Evolutionary conservation across 2,329 filamentous ascomycete genomes (phyloP).

Genomic region (Aureobasidium sp.): DNA sequence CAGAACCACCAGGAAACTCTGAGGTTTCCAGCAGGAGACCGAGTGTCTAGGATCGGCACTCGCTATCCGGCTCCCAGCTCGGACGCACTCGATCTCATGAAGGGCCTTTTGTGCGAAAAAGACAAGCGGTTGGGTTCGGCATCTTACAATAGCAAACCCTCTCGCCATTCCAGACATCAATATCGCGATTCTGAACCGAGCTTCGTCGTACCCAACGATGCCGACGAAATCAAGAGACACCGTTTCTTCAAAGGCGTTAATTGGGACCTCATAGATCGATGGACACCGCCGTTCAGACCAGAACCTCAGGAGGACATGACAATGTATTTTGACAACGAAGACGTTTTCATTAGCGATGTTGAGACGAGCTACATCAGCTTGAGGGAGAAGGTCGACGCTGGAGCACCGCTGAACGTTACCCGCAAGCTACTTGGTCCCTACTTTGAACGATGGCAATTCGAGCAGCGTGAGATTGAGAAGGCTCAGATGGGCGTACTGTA

Average conservation of each 20-base stretch:
- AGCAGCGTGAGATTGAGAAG: slow-evolving; percentile 25
- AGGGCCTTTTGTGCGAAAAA: slow-evolving; percentile 52
- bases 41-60: slow-evolving; percentile 48
- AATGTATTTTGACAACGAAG: slow-evolving; percentile 83
- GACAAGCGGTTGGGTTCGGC: not conserved
- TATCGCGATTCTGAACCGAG: slow-evolving; percentile 26
- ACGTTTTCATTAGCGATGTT: slow-evolving; percentile 50
- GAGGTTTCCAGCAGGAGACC: slow-evolving; percentile 56
- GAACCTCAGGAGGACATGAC: slow-evolving; percentile 56
- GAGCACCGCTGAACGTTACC: slow-evolving; percentile 12
- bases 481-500: slow-evolving; percentile 26
- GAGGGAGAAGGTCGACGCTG: slow-evolving; percentile 21
- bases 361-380: slow-evolving; percentile 20
- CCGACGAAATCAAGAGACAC: slow-evolving; percentile 82
- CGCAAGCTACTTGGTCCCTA: slow-evolving; percentile 19
- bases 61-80: slow-evolving; percentile 51
- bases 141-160: slow-evolving; percentile 20
- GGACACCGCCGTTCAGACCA: slow-evolving; percentile 72
- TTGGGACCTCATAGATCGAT: slow-evolving; percentile 68
- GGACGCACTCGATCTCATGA: slow-evolving; percentile 71
- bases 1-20: slow-evolving; percentile 66
- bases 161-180: not conserved
- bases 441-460: slow-evolving; percentile 22
- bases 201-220: slow-evolving; percentile 74
- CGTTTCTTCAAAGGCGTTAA: slow-evolving; percentile 74